A percentile compares a stretch with the other conserved stretches of the same genome.
These are phyloP conservation scores for Suillus discolor DNA, from an alignment of 768 basidiomycete genomes.

Conservation along the genomic window DNA sequence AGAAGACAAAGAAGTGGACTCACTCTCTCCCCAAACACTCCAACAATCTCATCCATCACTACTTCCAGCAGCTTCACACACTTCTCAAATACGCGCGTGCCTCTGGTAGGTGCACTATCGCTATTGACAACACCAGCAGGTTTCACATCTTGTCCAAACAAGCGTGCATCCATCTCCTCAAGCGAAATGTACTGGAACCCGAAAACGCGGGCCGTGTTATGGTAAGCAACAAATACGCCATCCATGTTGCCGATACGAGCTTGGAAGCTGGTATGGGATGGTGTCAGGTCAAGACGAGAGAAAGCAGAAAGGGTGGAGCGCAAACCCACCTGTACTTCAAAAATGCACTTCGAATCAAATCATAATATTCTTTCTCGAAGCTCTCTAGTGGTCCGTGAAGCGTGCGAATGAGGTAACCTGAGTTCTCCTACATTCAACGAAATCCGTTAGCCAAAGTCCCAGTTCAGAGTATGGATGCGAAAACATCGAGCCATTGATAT, in stretches of 20 bases:
- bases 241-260: slow-evolving; percentile 97
- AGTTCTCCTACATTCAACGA: slow-evolving; percentile 59
- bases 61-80: slow-evolving; percentile 72
- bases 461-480: neutral
- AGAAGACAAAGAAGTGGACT: slow-evolving; percentile 21
- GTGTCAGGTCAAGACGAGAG: slow-evolving; percentile 3
- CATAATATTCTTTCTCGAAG: slow-evolving; percentile 94
- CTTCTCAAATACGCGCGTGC: slow-evolving; percentile 74
- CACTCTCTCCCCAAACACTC: slow-evolving; percentile 69
- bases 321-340: slow-evolving; percentile 80
- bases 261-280: slow-evolving; percentile 70
- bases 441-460: neutral
- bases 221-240: slow-evolving; percentile 86
- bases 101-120: slow-evolving; percentile 36
- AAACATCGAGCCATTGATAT: neutral
- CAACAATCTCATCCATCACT: slow-evolving; percentile 57
- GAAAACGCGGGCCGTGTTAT: slow-evolving; percentile 84
- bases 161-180: slow-evolving; percentile 80
- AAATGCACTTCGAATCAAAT: slow-evolving; percentile 91
- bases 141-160: slow-evolving; percentile 56
- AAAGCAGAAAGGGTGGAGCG: neutral
- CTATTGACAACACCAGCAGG: slow-evolving; percentile 27
- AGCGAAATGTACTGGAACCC: slow-evolving; percentile 94
- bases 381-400: slow-evolving; percentile 69
- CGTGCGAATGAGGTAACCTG: slow-evolving; percentile 72